Conservation (phyloP, 164 flowering plant species). For the Vitis rupestris region DNA sequence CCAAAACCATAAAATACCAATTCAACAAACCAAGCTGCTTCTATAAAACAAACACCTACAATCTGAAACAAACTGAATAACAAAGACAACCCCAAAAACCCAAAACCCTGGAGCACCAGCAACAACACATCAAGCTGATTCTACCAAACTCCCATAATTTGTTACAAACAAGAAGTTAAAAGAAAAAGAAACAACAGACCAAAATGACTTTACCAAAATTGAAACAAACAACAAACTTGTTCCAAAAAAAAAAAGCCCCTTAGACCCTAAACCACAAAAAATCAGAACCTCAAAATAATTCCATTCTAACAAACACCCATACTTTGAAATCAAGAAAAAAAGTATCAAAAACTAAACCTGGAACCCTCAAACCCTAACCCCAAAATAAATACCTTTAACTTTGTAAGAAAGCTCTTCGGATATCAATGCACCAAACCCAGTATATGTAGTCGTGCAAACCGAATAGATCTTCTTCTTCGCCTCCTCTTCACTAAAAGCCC, state of each 20-base stretch:
- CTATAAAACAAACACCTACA: background rate
- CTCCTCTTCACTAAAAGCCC: slow-evolving; percentile 72
- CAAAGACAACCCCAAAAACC: background rate
- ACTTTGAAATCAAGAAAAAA: too few relatives aligned
- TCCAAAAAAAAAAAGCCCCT: too few relatives aligned
- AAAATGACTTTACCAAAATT: too few relatives aligned
- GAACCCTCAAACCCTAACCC: slow-evolving; percentile 7
- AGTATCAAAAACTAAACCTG: background rate
- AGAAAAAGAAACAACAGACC: too few relatives aligned
- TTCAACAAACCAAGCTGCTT: background rate
- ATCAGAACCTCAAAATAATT: too few relatives aligned
- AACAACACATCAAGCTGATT: too few relatives aligned
- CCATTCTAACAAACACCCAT: too few relatives aligned
- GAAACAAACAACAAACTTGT: too few relatives aligned
- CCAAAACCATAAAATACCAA: background rate
- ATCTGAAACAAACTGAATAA: background rate
- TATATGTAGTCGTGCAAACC: slow-evolving; percentile 79
- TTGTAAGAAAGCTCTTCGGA: slow-evolving; percentile 88
- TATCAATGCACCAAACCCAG: slow-evolving; percentile 91
- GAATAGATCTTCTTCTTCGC: slow-evolving; percentile 97
- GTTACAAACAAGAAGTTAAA: too few relatives aligned
- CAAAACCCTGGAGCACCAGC: too few relatives aligned
- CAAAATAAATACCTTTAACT: slow-evolving; percentile 68
- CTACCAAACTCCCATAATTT: too few relatives aligned
- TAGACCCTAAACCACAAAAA: background rate